These are phyloP conservation scores for Iberis amara DNA, from an alignment of 441 rosid genomes.

Conservation along the genomic window DNA sequence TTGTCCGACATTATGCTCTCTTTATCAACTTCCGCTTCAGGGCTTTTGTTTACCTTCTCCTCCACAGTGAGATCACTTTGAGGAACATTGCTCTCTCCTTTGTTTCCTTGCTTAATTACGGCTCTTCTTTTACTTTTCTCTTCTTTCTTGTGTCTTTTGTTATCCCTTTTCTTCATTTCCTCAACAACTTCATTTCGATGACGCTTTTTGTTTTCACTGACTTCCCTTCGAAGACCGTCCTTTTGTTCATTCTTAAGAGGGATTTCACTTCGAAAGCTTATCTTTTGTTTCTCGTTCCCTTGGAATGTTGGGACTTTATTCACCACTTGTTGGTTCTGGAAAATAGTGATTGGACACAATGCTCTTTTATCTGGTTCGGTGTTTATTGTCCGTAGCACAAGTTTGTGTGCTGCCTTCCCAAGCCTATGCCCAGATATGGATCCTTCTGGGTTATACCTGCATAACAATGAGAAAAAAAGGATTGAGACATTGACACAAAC, in stretches of 20 bases:
- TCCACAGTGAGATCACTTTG: background rate
- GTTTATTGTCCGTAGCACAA: constrained; percentile 59
- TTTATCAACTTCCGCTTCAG: too few relatives aligned
- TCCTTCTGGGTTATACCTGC: constrained; percentile 62
- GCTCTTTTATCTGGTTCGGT: constrained; percentile 30
- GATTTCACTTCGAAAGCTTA: constrained; percentile 2
- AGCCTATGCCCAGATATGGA: constrained; percentile 56
- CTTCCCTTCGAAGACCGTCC: background rate
- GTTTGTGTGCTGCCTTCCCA: constrained; percentile 67
- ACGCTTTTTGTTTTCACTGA: background rate
- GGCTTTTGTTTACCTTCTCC: too few relatives aligned
- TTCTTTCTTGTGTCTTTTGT: too few relatives aligned
- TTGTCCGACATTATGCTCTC: background rate
- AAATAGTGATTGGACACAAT: constrained; percentile 31
- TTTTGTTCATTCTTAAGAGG: background rate
- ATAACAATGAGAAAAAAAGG: constrained; percentile 10
- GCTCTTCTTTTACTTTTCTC: too few relatives aligned
- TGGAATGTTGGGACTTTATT: constrained; percentile 22
- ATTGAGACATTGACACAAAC: background rate
- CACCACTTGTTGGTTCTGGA: constrained; percentile 28
- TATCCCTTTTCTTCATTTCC: background rate
- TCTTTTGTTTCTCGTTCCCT: background rate
- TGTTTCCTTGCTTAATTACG: too few relatives aligned
- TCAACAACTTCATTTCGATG: background rate
- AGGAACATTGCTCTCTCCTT: too few relatives aligned